A percentile compares a stretch with the other conserved stretches of the same genome.
Evolutionary conservation across 1,284 basidiomycete species (phyloP).

Genomic region (Pterula multifida): DNA sequence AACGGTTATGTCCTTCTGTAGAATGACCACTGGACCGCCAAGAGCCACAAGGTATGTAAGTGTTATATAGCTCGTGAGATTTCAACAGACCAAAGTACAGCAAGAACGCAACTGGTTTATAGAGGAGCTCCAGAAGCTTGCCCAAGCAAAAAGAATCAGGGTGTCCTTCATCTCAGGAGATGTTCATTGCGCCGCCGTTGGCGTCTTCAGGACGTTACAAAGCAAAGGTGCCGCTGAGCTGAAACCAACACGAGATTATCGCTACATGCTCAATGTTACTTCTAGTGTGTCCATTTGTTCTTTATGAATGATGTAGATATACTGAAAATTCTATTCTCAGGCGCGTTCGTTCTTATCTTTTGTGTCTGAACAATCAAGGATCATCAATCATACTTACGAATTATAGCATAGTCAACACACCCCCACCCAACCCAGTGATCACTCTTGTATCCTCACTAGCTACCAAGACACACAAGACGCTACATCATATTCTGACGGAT

Average conservation of each 20-base stretch:
- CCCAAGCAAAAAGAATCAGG: conserved; percentile 47
- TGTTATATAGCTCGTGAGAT: conserved; percentile 2
- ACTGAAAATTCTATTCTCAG: conserved; percentile 1
- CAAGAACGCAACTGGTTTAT: conserved; percentile 88
- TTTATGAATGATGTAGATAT: neutral
- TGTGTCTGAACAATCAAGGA: conserved; percentile 32
- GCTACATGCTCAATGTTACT: conserved; percentile 82
- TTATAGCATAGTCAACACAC: conserved; percentile 58
- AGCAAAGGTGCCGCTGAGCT: conserved; percentile 34
- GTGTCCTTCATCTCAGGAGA: conserved; percentile 85
- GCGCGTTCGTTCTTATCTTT: conserved; percentile 2
- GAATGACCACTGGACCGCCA: conserved; percentile 88
- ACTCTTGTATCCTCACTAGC: conserved; percentile 73
- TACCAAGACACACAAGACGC: conserved; percentile 73
- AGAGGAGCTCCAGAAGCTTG: conserved; percentile 63
- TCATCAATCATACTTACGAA: neutral
- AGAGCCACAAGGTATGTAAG: conserved; percentile 54
- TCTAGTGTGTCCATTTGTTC: conserved; percentile 37
- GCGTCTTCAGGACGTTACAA: conserved; percentile 61
- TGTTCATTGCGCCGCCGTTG: conserved; percentile 83
- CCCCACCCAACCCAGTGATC: conserved; percentile 68
- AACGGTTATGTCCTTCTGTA: conserved; percentile 14
- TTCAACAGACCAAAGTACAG: too few species aligned
- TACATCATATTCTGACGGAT: conserved; percentile 68
- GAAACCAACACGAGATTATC: conserved; percentile 47